Evolutionary conservation across 148 eudicot genomes (phyloP).

Genomic region (Rhododendron molle): DNA sequence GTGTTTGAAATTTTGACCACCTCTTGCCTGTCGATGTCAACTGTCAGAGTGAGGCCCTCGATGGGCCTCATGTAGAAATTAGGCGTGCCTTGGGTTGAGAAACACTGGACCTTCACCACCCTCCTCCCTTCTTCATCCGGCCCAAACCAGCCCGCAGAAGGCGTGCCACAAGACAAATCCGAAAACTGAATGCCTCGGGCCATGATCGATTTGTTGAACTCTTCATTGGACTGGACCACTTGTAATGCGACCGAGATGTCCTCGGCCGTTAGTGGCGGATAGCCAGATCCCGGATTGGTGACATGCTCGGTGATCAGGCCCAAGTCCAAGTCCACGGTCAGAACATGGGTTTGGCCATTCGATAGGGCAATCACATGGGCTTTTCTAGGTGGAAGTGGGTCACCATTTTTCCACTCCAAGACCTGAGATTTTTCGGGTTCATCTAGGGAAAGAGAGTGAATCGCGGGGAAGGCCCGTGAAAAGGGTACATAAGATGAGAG

Average conservation of each 20-base stretch:
- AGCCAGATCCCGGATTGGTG: slow-evolving; percentile 17
- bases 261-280: slow-evolving; percentile 13
- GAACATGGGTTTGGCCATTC: slow-evolving; percentile 19
- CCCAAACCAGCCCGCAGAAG: slow-evolving; percentile 32
- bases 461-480: not conserved
- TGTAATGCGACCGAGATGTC: slow-evolving; percentile 10
- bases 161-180: slow-evolving; percentile 19
- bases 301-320: slow-evolving; percentile 7
- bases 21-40: slow-evolving; percentile 25
- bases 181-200: slow-evolving; percentile 14
- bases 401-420: slow-evolving; percentile 21
- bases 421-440: slow-evolving; percentile 22
- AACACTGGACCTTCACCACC: slow-evolving; percentile 28
- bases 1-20: slow-evolving; percentile 19
- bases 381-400: slow-evolving; percentile 20
- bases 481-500: slow-evolving; percentile 18
- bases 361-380: slow-evolving; percentile 10
- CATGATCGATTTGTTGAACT: slow-evolving; percentile 20
- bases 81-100: slow-evolving; percentile 26
- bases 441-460: slow-evolving; percentile 17
- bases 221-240: not conserved
- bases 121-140: slow-evolving; percentile 29
- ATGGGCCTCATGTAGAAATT: slow-evolving; percentile 47
- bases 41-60: slow-evolving; percentile 26
- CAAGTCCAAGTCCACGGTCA: slow-evolving; percentile 21